Conservation (phyloP, 176 grass and related monocot species). For the barley (Hordeum vulgare) region MorexV3_pseudomolecules_assembly NC_058520.1:194394606-194395105, state of each 20-base stretch:
- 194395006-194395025: slow-evolving; percentile 48
- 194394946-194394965: slow-evolving; percentile 45
- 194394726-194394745: not conserved
- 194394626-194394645: too few species aligned
- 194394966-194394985: slow-evolving; percentile 27
- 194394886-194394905: not conserved
- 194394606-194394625: too few species aligned
- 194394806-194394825: not conserved
- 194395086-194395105: slow-evolving; percentile 26
- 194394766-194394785: slow-evolving; percentile 33
- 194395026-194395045: slow-evolving; percentile 45
- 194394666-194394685: too few species aligned
- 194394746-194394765: not conserved
- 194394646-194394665: too few species aligned
- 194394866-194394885: slow-evolving; percentile 21
- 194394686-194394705: too few species aligned
- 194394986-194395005: slow-evolving; percentile 30
- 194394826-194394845: not conserved
- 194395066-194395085: slow-evolving; percentile 46
- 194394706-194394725: too few species aligned
- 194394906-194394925: slow-evolving; percentile 60
- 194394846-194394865: not conserved
- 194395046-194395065: slow-evolving; percentile 49
- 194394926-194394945: slow-evolving; percentile 72
- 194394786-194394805: slow-evolving; percentile 64